Percentiles rank a stretch among this genome's conserved stretches.
phyloP scores from a whole-genome alignment of 2,329 filamentous ascomycete species.

The Didymella lethalis region DNA sequence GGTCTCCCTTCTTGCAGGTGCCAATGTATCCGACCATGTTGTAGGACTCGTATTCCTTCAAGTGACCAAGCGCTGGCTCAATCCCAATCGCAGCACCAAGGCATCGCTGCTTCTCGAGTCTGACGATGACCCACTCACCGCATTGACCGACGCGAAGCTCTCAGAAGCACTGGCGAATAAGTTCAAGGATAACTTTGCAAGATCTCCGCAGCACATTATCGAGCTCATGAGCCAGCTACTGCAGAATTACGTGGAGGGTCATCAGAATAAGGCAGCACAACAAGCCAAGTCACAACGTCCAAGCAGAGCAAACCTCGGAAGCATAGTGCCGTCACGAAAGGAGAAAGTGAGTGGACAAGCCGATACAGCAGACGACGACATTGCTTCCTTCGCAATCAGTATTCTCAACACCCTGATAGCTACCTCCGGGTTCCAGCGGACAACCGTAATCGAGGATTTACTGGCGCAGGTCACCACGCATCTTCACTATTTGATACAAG shows the following conservation, averaged over 20 bases:
- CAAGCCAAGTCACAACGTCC: constrained; percentile 26
- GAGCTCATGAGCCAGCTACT: constrained; percentile 70
- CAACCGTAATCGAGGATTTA: constrained; percentile 28
- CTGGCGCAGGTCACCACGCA: constrained; percentile 22
- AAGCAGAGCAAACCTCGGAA: constrained; percentile 37
- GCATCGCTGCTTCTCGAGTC: constrained; percentile 41
- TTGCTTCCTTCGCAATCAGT: constrained; percentile 53
- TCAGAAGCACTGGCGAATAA: constrained; percentile 71
- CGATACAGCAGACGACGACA: constrained; percentile 45
- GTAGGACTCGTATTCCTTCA: constrained; percentile 66
- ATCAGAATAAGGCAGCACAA: constrained; percentile 54
- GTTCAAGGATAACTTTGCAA: constrained; percentile 69
- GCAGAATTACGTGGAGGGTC: constrained; percentile 52
- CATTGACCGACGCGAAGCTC: constrained; percentile 67
- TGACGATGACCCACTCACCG: constrained; percentile 54
- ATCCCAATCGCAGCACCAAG: constrained; percentile 19
- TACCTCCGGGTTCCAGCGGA: constrained; percentile 46
- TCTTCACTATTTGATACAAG: constrained; percentile 38
- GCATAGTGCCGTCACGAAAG: constrained; percentile 27
- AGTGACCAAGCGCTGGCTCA: constrained; percentile 67
- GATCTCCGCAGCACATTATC: constrained; percentile 69
- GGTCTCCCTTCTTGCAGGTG: constrained; percentile 53
- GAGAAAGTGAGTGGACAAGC: background rate
- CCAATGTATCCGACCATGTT: constrained; percentile 64
- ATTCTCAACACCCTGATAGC: constrained; percentile 50